phyloP scores from a whole-genome alignment of 257 asterid genomes.

The Jaltomata sinuosa region DNA sequence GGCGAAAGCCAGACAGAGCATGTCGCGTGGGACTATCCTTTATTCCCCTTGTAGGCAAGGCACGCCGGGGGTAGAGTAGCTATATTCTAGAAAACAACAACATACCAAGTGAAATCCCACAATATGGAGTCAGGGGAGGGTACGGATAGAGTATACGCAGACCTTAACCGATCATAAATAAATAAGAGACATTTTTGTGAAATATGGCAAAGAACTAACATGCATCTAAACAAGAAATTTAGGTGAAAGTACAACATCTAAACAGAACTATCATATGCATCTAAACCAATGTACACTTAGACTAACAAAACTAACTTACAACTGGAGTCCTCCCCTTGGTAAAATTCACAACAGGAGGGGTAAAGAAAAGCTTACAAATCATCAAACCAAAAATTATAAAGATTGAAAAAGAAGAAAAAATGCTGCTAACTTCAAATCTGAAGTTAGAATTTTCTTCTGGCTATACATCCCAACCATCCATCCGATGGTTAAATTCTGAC shows the following conservation, averaged over 20 bases:
- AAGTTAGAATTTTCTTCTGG: background rate
- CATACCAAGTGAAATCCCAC: too few relatives aligned
- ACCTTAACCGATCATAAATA: too few relatives aligned
- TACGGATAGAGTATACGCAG: too few relatives aligned
- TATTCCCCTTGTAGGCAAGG: too few relatives aligned
- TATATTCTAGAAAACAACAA: too few relatives aligned
- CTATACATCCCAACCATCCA: conserved; percentile 97
- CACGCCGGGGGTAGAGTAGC: too few relatives aligned
- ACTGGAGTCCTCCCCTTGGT: conserved; percentile 15
- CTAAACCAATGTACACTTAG: conserved; percentile 30
- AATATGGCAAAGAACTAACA: background rate
- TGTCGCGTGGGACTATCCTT: too few relatives aligned
- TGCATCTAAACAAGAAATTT: background rate
- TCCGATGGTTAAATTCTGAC: conserved; percentile 49
- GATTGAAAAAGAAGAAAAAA: background rate
- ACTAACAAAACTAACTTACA: conserved; percentile 16
- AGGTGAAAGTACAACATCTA: background rate
- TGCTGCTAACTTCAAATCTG: conserved; percentile 3
- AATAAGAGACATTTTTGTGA: too few relatives aligned
- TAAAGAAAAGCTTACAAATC: conserved; percentile 1
- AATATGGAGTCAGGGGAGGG: too few relatives aligned
- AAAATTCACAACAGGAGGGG: conserved; percentile 25
- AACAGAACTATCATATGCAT: background rate
- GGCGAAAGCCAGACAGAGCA: too few relatives aligned
- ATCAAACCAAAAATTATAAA: conserved; percentile 12